Evolutionary conservation across 257 asterid species (phyloP).

Genomic region (Rhazya stricta): DNA sequence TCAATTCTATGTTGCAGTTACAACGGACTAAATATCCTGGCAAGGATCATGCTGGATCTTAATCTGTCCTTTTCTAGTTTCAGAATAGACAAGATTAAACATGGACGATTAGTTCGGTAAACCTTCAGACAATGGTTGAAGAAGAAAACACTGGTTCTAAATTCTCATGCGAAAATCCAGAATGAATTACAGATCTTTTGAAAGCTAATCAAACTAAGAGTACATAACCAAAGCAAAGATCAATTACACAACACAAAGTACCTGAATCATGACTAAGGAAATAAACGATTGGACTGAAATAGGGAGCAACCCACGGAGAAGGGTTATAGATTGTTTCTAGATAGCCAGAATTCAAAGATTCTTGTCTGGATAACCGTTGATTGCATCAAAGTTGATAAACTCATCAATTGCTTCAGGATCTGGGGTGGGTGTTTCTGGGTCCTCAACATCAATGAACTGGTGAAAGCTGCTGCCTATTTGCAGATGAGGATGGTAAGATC

Average conservation of each 20-base stretch:
- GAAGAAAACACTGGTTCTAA: not conserved
- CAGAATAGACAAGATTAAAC: not conserved
- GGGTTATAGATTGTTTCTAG: no score
- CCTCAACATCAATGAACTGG: no score
- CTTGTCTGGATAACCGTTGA: not conserved
- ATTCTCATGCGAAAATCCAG: not conserved
- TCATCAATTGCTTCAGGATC: not conserved
- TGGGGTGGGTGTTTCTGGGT: not conserved
- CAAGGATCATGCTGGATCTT: not conserved
- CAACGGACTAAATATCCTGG: not conserved
- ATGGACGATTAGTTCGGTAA: not conserved
- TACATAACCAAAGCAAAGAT: not conserved
- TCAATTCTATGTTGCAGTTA: not conserved
- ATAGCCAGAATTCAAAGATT: no score
- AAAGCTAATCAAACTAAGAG: no score
- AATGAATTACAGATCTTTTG: no score
- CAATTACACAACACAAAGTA: no score
- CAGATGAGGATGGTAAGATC: not conserved
- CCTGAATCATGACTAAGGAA: no score
- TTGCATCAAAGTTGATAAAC: constrained; percentile 18
- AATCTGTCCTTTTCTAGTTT: not conserved
- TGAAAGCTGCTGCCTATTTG: not conserved
- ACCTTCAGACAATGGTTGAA: not conserved
- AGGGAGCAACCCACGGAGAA: no score
- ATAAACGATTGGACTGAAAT: no score